Conservation (phyloP, 225 moss, liverwort and hornwort genomes). For the Climacium dendroides region DNA sequence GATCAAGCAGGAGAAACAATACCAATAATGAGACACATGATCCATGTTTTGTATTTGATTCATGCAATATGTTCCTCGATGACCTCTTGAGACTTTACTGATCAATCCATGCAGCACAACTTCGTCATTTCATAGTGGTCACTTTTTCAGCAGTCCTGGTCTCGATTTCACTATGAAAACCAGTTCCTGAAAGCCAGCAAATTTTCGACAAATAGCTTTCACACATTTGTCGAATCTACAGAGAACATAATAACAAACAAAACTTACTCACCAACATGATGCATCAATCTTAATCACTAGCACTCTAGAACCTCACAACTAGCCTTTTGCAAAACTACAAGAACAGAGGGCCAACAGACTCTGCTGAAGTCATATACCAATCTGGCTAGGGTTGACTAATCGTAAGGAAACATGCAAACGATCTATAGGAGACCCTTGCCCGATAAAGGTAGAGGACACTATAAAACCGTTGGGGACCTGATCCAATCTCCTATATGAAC, state of each 20-base stretch:
- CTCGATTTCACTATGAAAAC: background rate
- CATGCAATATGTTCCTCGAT: background rate
- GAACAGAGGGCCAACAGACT: background rate
- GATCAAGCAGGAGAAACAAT: background rate
- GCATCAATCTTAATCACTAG: background rate
- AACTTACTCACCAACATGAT: background rate
- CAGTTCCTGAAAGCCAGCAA: background rate
- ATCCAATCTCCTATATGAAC: background rate
- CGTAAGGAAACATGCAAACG: background rate
- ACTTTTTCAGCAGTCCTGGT: background rate
- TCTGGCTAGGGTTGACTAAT: background rate
- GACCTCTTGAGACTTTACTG: background rate
- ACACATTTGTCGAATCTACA: background rate
- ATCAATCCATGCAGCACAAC: background rate
- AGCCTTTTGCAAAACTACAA: background rate
- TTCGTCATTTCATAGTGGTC: background rate
- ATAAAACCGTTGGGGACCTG: background rate
- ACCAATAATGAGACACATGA: background rate
- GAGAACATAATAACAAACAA: background rate
- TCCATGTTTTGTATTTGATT: background rate
- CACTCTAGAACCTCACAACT: background rate
- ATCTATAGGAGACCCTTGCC: background rate
- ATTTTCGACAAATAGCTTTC: background rate
- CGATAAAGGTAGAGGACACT: background rate
- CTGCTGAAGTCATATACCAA: background rate